phyloP scores from a whole-genome alignment of 306 rosid species.

The Hippophae tibetana region DNA sequence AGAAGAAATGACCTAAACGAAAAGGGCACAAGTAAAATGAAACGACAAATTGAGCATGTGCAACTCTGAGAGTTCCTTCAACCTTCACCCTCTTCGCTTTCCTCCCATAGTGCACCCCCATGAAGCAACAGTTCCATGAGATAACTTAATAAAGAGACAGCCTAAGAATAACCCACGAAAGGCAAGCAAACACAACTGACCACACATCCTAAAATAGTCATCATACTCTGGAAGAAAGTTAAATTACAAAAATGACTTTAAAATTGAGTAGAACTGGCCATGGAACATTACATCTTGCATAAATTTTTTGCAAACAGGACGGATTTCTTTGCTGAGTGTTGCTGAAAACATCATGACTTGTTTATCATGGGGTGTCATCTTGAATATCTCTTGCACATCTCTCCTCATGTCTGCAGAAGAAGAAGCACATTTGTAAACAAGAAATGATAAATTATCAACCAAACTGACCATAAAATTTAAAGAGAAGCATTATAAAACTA shows the following conservation, averaged over 20 bases:
- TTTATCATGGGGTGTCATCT: conserved; percentile 97
- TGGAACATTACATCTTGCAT: conserved; percentile 99
- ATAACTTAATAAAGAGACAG: conserved; percentile 16
- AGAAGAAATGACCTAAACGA: conserved; percentile 7
- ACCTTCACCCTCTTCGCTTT: conserved; percentile 6
- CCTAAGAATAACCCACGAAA: conserved; percentile 14
- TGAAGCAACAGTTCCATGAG: conserved; percentile 20
- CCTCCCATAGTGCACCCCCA: conserved; percentile 16
- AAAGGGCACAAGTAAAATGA: conserved; percentile 9
- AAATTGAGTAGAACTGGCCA: conserved; percentile 86
- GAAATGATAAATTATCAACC: background rate
- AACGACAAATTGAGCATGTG: conserved; percentile 9
- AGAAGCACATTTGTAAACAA: conserved; percentile 5
- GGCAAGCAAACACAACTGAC: conserved; percentile 22
- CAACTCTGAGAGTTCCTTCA: conserved; percentile 16
- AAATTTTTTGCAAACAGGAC: conserved; percentile 98
- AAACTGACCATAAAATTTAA: background rate
- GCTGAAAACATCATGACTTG: conserved; percentile 99
- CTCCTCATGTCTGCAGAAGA: conserved; percentile 81
- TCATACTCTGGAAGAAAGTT: conserved; percentile 39
- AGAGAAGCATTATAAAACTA: background rate
- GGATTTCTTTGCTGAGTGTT: conserved; percentile 97
- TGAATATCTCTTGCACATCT: conserved; percentile 95
- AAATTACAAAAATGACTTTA: conserved; percentile 63
- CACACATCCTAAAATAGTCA: conserved; percentile 29